A percentile compares a stretch with the other conserved stretches of the same genome.
phyloP scores from a whole-genome alignment of 345 rosid genomes.

The thale cress (Arabidopsis thaliana) region TAIR10.1 NC_003076.8:7998001-7998500 shows the following conservation, averaged over 20 bases:
- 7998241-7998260: constrained; percentile 26
- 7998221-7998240: constrained; percentile 28
- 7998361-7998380: not conserved
- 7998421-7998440: constrained; percentile 34
- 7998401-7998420: constrained; percentile 22
- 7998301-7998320: constrained; percentile 43
- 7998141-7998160: too few species aligned
- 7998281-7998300: constrained; percentile 8
- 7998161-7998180: not conserved
- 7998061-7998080: too few species aligned
- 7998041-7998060: too few species aligned
- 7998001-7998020: too few species aligned
- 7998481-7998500: constrained; percentile 28
- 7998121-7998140: too few species aligned
- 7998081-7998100: too few species aligned
- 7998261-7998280: constrained; percentile 35
- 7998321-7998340: constrained; percentile 43
- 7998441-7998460: constrained; percentile 9
- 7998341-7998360: constrained; percentile 35
- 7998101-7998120: too few species aligned
- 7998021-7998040: too few species aligned
- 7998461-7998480: constrained; percentile 21
- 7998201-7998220: not conserved
- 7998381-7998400: constrained; percentile 21
- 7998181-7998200: constrained; percentile 1